phyloP scores from a whole-genome alignment of 306 rosid genomes.

The Quillaja saponaria region DNA sequence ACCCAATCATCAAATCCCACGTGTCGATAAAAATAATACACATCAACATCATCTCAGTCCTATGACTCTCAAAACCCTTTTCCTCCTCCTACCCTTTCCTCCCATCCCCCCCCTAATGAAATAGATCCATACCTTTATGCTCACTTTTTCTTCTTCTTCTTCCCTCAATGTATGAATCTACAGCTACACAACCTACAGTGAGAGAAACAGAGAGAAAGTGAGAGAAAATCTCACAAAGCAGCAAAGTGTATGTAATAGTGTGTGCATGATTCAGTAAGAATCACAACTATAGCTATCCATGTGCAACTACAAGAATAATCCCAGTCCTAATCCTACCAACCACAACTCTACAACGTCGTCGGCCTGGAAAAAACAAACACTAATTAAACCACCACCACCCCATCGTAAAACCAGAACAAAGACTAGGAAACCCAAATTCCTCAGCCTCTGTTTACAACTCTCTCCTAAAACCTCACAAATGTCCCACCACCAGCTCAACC shows the following conservation, averaged over 20 bases:
- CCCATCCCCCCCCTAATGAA: background rate
- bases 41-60: conserved; percentile 40
- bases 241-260: too few relatives aligned
- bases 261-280: background rate
- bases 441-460: conserved; percentile 57
- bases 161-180: background rate
- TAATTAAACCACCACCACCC: conserved; percentile 26
- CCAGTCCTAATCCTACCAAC: background rate
- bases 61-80: conserved; percentile 4
- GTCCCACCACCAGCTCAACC: conserved; percentile 39
- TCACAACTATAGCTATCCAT: conserved; percentile 30
- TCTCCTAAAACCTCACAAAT: conserved; percentile 23
- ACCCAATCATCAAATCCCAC: conserved; percentile 39
- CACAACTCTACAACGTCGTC: conserved; percentile 10
- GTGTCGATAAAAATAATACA: conserved; percentile 40
- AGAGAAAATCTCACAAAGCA: too few relatives aligned
- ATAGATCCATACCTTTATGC: too few relatives aligned
- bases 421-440: conserved; percentile 65
- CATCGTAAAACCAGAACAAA: conserved; percentile 50
- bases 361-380: background rate
- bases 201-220: background rate
- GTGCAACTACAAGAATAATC: conserved; percentile 53
- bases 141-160: background rate
- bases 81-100: background rate
- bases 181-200: background rate